These are phyloP conservation scores for Aureobasidium pullulans DNA, from an alignment of 2,329 filamentous ascomycete genomes.

Conservation along the genomic window DNA sequence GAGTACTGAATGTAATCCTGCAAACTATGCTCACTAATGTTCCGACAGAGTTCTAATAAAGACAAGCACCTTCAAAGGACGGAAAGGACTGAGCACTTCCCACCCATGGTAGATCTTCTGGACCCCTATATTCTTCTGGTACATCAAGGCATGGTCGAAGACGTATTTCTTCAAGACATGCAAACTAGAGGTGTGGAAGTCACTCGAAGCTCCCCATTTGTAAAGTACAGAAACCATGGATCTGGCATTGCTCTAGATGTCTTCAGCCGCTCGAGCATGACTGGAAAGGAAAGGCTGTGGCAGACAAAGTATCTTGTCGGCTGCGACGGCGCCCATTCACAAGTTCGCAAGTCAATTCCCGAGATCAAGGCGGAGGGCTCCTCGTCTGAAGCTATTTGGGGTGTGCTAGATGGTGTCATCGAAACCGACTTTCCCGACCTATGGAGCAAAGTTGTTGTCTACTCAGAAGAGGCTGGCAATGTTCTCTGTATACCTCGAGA, in stretches of 20 bases:
- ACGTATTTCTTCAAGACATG: constrained; percentile 62
- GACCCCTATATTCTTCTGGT: constrained; percentile 49
- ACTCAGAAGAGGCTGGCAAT: constrained; percentile 59
- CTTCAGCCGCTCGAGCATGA: constrained; percentile 32
- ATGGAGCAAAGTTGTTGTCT: constrained; percentile 65
- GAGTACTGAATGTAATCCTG: constrained; percentile 21
- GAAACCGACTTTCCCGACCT: constrained; percentile 68
- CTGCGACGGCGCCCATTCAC: constrained; percentile 66
- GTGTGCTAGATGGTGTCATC: constrained; percentile 62
- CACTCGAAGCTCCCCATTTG: constrained; percentile 56
- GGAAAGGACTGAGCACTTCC: constrained; percentile 62
- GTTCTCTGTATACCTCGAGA: constrained; percentile 69
- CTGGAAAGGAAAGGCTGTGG: constrained; percentile 36
- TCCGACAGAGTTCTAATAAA: constrained; percentile 27
- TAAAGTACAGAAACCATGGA: constrained; percentile 39
- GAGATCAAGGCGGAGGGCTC: constrained; percentile 42
- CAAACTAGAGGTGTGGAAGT: constrained; percentile 57
- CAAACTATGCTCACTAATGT: not conserved
- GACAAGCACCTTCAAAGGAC: constrained; percentile 48
- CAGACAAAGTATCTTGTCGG: constrained; percentile 60
- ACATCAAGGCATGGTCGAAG: constrained; percentile 71
- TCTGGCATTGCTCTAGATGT: constrained; percentile 35
- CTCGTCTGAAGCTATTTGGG: constrained; percentile 56
- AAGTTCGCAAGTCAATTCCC: constrained; percentile 58
- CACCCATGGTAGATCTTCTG: constrained; percentile 42